Base-by-base conservation (phyloP, 192 early-diverging fungal genomes). In the Neocallimastix lanati region DNA sequence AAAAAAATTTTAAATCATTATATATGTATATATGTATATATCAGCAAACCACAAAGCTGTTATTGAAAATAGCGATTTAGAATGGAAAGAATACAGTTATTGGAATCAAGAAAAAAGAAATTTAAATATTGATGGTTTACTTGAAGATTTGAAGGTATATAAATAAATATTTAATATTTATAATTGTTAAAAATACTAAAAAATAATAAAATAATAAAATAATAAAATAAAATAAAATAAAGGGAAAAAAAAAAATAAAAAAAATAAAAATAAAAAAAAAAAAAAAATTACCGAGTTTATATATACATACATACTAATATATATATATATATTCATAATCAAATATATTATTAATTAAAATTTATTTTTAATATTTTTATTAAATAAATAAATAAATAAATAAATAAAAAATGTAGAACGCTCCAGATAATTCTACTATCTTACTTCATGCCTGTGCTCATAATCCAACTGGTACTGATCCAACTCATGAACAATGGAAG, bases 391-490 rank as follows among this genome's bases (percentile, higher is more conserved):
- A 21, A 29, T n/a, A 37, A 27, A 13, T 78, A 33, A 15, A 12
- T 35, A 18, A 25, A 28, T 16, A 12, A 29, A 25, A 33, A 28
- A 77, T 29, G 76, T 78, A 93, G 85, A 92, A 86, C 77, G 90
- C 96, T 78, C 96, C 96, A 35, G 86, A 89, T 83, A 92, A 92
- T 79, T 96, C 96, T 78, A 86, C 97, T 76, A 87, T 98, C 79
- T 88, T 99, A 77, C 87, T 99, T 77, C 98, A 99, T 84, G 98
- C 96, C 58, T 99, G 98, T 82, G 98, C 97, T 11, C 98, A 99
- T 86, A 99, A 99, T 90, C 98, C 98, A 36, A 98, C 98, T 7
- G 98, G 98, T 83, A 97, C 97, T 28, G 98, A 99, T 87, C 98
- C 98, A 35, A 95, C 94, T 33, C 82, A 84, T 28, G 93, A 86